Evolutionary conservation across 768 basidiomycete genomes (phyloP).

Genomic region (Termitomyces sp.): DNA sequence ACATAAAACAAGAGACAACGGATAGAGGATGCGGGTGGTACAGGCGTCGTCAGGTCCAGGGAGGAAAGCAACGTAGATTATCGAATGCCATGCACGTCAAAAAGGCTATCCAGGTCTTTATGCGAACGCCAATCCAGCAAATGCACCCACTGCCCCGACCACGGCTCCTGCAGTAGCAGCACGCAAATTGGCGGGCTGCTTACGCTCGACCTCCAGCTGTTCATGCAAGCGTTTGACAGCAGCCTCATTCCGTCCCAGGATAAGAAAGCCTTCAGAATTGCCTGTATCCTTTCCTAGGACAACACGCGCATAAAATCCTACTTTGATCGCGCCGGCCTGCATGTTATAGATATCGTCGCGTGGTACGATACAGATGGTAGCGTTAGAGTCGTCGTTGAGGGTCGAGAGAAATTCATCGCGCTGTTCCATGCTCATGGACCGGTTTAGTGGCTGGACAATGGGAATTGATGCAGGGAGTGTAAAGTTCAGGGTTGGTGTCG

Average conservation of each 20-base stretch:
- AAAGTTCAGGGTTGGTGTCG: neutral
- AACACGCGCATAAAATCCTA: slow-evolving; percentile 43
- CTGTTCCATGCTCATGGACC: slow-evolving; percentile 53
- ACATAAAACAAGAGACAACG: neutral
- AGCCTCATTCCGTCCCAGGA: slow-evolving; percentile 51
- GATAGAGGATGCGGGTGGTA: neutral
- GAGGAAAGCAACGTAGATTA: neutral
- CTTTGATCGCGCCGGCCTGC: slow-evolving; percentile 36
- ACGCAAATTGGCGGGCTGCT: slow-evolving; percentile 28
- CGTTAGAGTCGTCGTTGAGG: slow-evolving; percentile 41
- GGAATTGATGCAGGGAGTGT: slow-evolving; percentile 10
- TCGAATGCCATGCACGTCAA: neutral
- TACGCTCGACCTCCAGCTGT: slow-evolving; percentile 31
- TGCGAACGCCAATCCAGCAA: slow-evolving; percentile 56
- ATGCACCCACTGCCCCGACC: slow-evolving; percentile 60
- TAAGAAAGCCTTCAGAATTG: slow-evolving; percentile 43
- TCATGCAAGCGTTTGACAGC: slow-evolving; percentile 41
- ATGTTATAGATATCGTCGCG: slow-evolving; percentile 42
- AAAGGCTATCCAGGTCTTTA: slow-evolving; percentile 16
- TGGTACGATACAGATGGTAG: slow-evolving; percentile 50
- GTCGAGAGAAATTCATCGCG: slow-evolving; percentile 49
- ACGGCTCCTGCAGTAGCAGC: slow-evolving; percentile 57
- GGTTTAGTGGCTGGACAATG: slow-evolving; percentile 30
- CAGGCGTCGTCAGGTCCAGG: neutral
- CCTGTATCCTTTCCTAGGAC: slow-evolving; percentile 34